Evolutionary conservation across 371 early-diverging fungal genomes (phyloP).

Genomic region (Sanchytrium tribonematis): DNA sequence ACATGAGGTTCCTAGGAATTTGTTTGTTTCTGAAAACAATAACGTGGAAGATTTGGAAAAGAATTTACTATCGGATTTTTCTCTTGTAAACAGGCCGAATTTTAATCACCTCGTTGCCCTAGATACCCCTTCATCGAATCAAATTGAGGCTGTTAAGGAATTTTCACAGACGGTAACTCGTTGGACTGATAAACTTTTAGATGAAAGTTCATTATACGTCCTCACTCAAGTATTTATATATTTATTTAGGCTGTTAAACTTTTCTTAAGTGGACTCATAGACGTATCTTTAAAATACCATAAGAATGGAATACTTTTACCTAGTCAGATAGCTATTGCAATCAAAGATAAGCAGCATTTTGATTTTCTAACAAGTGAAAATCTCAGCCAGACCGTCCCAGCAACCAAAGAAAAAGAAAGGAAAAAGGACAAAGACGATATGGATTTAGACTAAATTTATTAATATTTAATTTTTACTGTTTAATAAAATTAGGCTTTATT

Average conservation of each 20-base stretch:
- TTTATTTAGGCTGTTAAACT: background rate
- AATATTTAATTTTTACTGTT: background rate
- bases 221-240: background rate
- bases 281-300: background rate
- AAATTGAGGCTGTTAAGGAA: too few species aligned
- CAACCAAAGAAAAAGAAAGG: background rate
- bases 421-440: background rate
- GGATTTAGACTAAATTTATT: background rate
- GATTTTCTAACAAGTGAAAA: background rate
- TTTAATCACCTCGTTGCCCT: too few species aligned
- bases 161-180: too few species aligned
- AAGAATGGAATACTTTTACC: background rate
- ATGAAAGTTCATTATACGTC: too few species aligned
- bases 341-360: background rate
- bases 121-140: too few species aligned
- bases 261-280: background rate
- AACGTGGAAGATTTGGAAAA: too few species aligned
- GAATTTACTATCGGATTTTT: too few species aligned
- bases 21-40: too few species aligned
- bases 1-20: too few species aligned
- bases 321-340: background rate
- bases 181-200: too few species aligned
- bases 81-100: too few species aligned
- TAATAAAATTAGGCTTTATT: background rate
- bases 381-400: background rate